These are phyloP conservation scores for Cryptosporidium meleagridis DNA, from an alignment of 169 alveolate genomes.

Conservation along the genomic window DNA sequence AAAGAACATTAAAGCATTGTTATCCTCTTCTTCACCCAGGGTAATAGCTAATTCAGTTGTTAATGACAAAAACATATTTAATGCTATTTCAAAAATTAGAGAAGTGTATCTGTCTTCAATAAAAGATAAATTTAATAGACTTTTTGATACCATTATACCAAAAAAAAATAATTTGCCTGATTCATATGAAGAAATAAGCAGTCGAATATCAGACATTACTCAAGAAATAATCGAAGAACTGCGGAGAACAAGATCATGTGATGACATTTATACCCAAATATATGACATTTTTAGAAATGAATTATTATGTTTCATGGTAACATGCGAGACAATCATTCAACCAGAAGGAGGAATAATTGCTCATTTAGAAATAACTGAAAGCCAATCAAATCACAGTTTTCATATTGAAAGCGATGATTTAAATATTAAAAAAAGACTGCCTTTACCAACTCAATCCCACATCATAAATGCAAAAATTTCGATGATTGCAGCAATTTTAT, in stretches of 20 bases:
- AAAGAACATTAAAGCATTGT: slow-evolving; percentile 20
- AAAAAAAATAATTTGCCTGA: background rate
- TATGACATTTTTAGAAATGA: slow-evolving; percentile 40
- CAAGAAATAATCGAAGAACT: background rate
- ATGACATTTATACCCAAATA: background rate
- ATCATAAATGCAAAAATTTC: slow-evolving; percentile 20
- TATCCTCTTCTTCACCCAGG: slow-evolving; percentile 8
- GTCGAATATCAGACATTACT: slow-evolving; percentile 1
- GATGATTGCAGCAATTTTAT: slow-evolving; percentile 5
- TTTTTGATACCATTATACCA: slow-evolving; percentile 26
- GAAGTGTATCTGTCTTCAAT: slow-evolving; percentile 15
- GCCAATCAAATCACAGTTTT: background rate
- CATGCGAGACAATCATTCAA: slow-evolving; percentile 56
- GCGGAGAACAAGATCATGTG: background rate
- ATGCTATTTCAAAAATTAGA: slow-evolving; percentile 13
- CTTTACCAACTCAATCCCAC: slow-evolving; percentile 35
- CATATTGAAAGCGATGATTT: background rate
- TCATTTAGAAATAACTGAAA: background rate
- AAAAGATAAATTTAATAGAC: background rate
- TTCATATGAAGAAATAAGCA: background rate
- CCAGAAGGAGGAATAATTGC: slow-evolving; percentile 59
- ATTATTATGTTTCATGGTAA: slow-evolving; percentile 45
- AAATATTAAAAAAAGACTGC: background rate
- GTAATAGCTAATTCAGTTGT: background rate
- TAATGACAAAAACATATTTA: background rate